Base-by-base conservation (phyloP, 164 flowering plant genomes). In the Chimonanthus praecox region DNA sequence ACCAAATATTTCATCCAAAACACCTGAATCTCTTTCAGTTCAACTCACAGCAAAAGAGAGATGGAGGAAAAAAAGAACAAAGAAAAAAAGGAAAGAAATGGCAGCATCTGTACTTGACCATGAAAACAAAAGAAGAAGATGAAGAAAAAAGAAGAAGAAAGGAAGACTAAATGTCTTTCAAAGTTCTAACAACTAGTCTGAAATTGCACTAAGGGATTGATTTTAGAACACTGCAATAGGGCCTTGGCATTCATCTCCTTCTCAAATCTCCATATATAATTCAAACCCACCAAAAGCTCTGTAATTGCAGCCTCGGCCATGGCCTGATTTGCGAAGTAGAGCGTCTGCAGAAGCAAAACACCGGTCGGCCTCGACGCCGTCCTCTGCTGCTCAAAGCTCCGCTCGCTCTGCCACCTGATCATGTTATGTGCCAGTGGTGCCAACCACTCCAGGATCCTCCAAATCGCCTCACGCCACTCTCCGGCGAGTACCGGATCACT, bases 281-380 rank as follows among this genome's bases (percentile, higher is more conserved):
- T 95, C 75, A 95, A 70, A 4, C 99, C 99, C 72, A 93, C 99
- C 3, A 95, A 82, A 54, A 95, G 80, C 82, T 95, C 99, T 2
- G 97, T 86, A 20, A 95, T 91, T 79, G 97, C 99, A 3, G 97
- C 99, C 78, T 95, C 99, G 0, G 96, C 79, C 81, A 92, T 95
- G 47, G 79, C 85, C 83, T 84, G 90, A 76, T 92, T 87, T 0
- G 99, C 99, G 64, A 95, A 95, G 58, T 72, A 83, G 0, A 95
- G 77, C 0, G 99, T 95, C 72, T 95, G 98, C 18, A 95, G 70
- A 4, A 95, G 81, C 68, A 93, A 80, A 16, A 93, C 94, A 69
- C 83, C 87, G 7, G 66, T 63, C 6, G 49, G 49, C 64, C 80
- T 86, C 62, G 76, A 83, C 82, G 84, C 73, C 49, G 79, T 84